Evolutionary conservation across 2,329 filamentous ascomycete species (phyloP).

Genomic region (Pseudogymnoascus sp.): DNA sequence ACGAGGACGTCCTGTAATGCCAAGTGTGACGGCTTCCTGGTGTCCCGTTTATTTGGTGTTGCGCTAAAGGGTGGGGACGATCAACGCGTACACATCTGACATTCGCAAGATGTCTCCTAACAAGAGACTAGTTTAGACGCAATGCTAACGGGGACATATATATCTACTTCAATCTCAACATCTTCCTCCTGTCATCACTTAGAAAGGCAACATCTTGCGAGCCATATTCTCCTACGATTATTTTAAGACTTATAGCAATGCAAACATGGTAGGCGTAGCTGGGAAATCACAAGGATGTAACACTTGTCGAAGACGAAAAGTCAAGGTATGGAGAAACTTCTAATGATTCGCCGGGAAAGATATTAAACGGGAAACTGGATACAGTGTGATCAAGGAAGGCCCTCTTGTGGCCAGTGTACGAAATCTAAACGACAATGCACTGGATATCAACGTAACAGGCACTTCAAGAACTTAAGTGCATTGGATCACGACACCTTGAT

Average conservation of each 20-base stretch:
- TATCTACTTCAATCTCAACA: conserved; percentile 13
- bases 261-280: conserved; percentile 13
- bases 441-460: conserved; percentile 15
- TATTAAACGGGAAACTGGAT: conserved; percentile 11
- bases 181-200: conserved; percentile 13
- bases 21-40: not conserved
- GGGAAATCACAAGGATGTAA: conserved; percentile 14
- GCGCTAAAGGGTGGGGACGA: conserved; percentile 9
- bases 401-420: conserved; percentile 14
- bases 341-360: conserved; percentile 12
- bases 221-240: conserved; percentile 12
- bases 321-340: conserved; percentile 14
- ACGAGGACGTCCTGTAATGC: conserved; percentile 10
- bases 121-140: conserved; percentile 10
- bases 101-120: conserved; percentile 14
- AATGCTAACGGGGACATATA: conserved; percentile 8
- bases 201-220: conserved; percentile 14
- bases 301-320: conserved; percentile 13
- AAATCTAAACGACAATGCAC: conserved; percentile 13
- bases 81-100: conserved; percentile 11
- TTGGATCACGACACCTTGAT: conserved; percentile 14
- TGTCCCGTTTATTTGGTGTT: conserved; percentile 9
- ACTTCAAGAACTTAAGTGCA: conserved; percentile 16
- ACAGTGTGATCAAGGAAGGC: conserved; percentile 13
- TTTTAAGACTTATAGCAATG: conserved; percentile 9